Evolutionary conservation across 192 early-diverging fungal genomes (phyloP), one percentile per base, ranked within the genome.

Genomic region (Coemansia sp.): DNA sequence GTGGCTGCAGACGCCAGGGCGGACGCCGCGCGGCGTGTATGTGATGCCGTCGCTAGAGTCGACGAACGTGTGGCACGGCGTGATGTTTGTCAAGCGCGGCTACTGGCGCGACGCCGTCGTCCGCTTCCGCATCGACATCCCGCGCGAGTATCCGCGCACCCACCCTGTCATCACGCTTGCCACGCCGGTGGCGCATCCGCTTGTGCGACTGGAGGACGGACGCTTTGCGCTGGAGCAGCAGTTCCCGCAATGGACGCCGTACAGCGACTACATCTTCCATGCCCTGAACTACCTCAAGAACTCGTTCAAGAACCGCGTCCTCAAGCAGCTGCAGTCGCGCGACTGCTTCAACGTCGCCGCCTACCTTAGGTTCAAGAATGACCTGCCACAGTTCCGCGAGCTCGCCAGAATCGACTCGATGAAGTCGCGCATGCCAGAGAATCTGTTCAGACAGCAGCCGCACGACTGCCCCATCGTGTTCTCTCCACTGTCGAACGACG

Each of bases 41-140:
- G 82, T 96, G 8, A 91, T 91, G 83, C 94, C 94, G 36, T 79
- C 79, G 40, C 61, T 69, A 22, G 42, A 35, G 11, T 67, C 75
- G 22, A 75, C 77, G 11, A 72, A 69, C 88, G 91, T 85, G 55
- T 95, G 93, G 93, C 86, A 89, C 66, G 95, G 92, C 0, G 88
- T 89, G 7, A 74, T 97, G 34, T 94, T 95, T 74, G 78, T 97
- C 35, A 92, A 95, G 74, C 88, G 92, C 35, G 95, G 95, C 34
- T 95, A 89, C 77, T 97, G 93, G 78, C 87, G 87, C 34, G 88
- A 91, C 50, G 93, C 89, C 0, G 93, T 95, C 7, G 92, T 97
- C 73, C 91, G 95, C 64, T 97, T 95, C 81, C 73, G 88, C 69
- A 77, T 95, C 46, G 70, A 84, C 20, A 93, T 95, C 48, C 92